phyloP scores from a whole-genome alignment of 208 protist genomes.

The Acanthamoeba rhysodes region DNA sequence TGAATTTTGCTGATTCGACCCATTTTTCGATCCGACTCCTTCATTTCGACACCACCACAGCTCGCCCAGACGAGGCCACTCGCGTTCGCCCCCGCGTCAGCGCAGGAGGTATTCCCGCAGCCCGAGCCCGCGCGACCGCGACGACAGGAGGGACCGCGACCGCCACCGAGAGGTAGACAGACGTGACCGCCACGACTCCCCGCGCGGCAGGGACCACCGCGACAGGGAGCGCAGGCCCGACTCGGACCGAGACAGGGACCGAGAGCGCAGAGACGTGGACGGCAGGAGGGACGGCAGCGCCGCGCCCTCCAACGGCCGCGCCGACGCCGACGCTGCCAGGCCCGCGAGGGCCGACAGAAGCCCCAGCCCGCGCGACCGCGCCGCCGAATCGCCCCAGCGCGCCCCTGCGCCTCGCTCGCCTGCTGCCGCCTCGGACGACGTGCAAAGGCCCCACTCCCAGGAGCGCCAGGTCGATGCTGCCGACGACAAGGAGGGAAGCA shows the following conservation, averaged over 20 bases:
- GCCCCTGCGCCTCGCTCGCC: background rate
- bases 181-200: constrained; percentile 49
- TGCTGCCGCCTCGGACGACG: background rate
- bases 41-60: background rate
- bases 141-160: constrained; percentile 46
- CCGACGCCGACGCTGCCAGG: background rate
- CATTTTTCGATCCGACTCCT: constrained; percentile 59
- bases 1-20: constrained; percentile 53
- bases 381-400: background rate
- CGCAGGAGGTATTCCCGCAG: constrained; percentile 65
- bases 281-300: background rate
- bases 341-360: background rate
- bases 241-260: constrained; percentile 15
- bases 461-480: background rate
- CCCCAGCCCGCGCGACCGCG: background rate
- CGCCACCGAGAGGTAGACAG: constrained; percentile 13
- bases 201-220: background rate
- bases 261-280: background rate
- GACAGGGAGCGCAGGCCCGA: constrained; percentile 31
- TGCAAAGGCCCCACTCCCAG: background rate
- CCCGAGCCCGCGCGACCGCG: constrained; percentile 30
- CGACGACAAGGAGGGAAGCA: background rate
- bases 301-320: background rate
- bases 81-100: constrained; percentile 35
- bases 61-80: constrained; percentile 44